Conservation (phyloP, 345 rosid species). For the Tarenaya hassleriana region DNA sequence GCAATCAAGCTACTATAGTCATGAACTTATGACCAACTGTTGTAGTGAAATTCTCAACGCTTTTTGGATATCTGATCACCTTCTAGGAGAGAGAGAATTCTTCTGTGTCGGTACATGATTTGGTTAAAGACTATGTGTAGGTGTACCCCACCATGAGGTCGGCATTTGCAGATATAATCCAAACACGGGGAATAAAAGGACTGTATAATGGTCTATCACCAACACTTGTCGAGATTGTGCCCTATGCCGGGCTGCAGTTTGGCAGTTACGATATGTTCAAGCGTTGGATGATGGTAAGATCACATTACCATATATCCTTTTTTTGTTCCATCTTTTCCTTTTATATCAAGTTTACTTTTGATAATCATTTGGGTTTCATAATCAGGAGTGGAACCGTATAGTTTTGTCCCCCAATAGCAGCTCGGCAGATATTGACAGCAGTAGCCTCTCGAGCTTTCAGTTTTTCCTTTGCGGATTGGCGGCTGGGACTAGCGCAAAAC, state of each 20-base stretch:
- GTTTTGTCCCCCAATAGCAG: slow-evolving; percentile 33
- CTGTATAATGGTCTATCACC: slow-evolving; percentile 90
- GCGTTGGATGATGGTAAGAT: slow-evolving; percentile 77
- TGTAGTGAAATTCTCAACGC: neutral
- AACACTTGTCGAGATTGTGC: slow-evolving; percentile 86
- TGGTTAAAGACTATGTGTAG: slow-evolving; percentile 32
- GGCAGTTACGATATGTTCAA: slow-evolving; percentile 92
- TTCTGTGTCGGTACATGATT: slow-evolving; percentile 2
- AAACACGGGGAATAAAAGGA: slow-evolving; percentile 74
- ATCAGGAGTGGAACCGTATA: slow-evolving; percentile 63
- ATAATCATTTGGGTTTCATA: slow-evolving; percentile 10
- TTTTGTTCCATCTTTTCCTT: neutral
- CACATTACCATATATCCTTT: neutral
- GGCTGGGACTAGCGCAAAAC: slow-evolving; percentile 96
- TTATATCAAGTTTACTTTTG: neutral
- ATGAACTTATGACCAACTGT: neutral
- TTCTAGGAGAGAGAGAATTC: no score
- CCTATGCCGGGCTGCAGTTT: slow-evolving; percentile 96
- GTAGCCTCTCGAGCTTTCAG: slow-evolving; percentile 72
- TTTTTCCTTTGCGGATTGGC: slow-evolving; percentile 81
- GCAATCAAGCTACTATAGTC: neutral
- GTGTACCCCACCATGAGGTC: slow-evolving; percentile 96
- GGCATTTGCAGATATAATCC: slow-evolving; percentile 64
- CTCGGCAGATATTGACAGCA: slow-evolving; percentile 32
- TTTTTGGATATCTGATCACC: no score